Conservation (phyloP, 2,329 filamentous ascomycete genomes). For the Dactylella cylindrospora region DNA sequence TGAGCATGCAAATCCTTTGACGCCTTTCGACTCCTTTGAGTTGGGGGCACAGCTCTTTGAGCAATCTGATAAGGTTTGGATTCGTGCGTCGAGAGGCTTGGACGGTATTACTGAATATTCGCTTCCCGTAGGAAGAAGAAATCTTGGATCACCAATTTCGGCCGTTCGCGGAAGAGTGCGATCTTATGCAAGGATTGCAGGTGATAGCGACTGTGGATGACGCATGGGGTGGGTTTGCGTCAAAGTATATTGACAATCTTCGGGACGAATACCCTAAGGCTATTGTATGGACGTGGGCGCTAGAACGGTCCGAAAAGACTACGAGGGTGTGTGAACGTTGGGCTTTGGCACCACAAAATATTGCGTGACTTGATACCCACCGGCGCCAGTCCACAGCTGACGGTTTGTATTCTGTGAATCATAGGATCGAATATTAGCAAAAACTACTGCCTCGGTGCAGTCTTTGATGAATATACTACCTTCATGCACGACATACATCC, state of each 20-base stretch:
- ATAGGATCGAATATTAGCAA: constrained; percentile 36
- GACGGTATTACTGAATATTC: constrained; percentile 5
- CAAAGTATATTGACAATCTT: constrained; percentile 72
- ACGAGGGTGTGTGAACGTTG: constrained; percentile 56
- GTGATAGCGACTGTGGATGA: constrained; percentile 71
- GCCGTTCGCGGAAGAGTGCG: constrained; percentile 87
- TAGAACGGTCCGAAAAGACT: constrained; percentile 65
- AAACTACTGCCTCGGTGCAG: constrained; percentile 20
- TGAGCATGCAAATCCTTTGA: constrained; percentile 74
- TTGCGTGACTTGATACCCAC: constrained; percentile 6
- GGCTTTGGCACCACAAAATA: constrained; percentile 3
- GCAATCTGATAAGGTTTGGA: constrained; percentile 61
- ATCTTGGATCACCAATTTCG: constrained; percentile 86
- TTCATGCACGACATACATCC: constrained; percentile 35
- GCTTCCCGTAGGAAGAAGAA: constrained; percentile 65
- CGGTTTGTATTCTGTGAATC: constrained; percentile 6
- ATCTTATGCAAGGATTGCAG: constrained; percentile 86
- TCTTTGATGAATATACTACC: constrained; percentile 27
- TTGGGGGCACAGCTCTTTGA: constrained; percentile 74
- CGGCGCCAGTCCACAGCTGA: constrained; percentile 5
- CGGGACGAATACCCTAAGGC: constrained; percentile 83
- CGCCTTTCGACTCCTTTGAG: constrained; percentile 77
- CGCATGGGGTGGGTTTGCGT: constrained; percentile 77
- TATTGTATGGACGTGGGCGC: constrained; percentile 81
- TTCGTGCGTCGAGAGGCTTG: constrained; percentile 3